Evolutionary conservation across 2,329 filamentous ascomycete species (phyloP).

Genomic region (Aspergillus tubingensis): DNA sequence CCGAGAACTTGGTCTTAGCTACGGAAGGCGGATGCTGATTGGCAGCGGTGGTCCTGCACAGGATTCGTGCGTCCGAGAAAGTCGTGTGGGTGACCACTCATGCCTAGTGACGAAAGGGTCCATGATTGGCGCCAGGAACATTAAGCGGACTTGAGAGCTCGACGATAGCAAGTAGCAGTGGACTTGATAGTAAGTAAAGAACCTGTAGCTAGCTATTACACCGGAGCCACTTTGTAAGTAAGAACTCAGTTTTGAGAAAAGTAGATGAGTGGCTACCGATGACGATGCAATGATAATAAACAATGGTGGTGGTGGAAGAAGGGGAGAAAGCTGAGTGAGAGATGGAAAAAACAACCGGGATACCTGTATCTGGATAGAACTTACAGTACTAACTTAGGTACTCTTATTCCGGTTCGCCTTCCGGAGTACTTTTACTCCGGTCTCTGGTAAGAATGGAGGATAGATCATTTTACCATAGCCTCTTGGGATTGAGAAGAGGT

Average conservation of each 20-base stretch:
- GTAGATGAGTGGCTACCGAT: too few species aligned
- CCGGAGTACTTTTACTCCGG: background rate
- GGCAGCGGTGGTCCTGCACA: background rate
- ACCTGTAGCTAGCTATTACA: too few species aligned
- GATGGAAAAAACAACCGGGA: too few species aligned
- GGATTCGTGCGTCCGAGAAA: background rate
- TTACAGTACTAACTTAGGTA: too few species aligned
- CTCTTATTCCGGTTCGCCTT: too few species aligned
- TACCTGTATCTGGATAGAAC: too few species aligned
- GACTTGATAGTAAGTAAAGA: background rate
- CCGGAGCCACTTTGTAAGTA: background rate
- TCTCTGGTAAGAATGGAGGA: background rate
- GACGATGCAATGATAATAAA: too few species aligned
- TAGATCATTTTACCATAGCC: background rate
- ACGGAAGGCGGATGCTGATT: conserved; percentile 8
- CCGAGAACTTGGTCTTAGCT: conserved; percentile 12
- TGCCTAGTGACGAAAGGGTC: conserved; percentile 4
- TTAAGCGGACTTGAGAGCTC: conserved; percentile 5
- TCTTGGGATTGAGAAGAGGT: background rate
- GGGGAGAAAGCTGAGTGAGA: background rate
- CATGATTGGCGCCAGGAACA: conserved; percentile 10
- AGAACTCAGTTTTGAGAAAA: background rate
- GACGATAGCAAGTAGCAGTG: background rate
- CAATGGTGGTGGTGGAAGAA: background rate
- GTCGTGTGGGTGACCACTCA: conserved; percentile 3